Base-by-base conservation (phyloP, 1,139 yeast genomes). In the Tardiomyces depauwii region DNA sequence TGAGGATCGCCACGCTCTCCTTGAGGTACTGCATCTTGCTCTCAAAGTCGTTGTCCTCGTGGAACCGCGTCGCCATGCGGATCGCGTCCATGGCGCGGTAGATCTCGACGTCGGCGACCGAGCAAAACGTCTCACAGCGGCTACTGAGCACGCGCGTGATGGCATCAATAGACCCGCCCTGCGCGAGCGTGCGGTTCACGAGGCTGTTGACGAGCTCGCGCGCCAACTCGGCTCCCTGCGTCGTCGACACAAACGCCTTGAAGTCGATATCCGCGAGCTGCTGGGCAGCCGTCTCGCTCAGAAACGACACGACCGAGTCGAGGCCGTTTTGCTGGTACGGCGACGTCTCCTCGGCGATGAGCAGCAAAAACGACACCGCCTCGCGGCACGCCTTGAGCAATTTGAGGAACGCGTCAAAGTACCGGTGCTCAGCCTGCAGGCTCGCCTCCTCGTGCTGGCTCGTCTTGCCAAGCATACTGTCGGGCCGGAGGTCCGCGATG, bases 101-200 rank as follows among this genome's bases (percentile, higher is more conserved):
- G 21, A 93, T 85, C 50, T 88, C 74, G 28, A 91, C 96, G 65
- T 93, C 98, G 56, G 85, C 87, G 11, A 95, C 79, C 0, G 96
- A 87, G 59, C 97, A 93, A 64, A 88, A 93, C 1, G 95, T 82
- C 1, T 95, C 95, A 69, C 98, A 93, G 53, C 94, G 80, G 46
- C 86, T 93, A 63, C 91, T 96, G 45, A 93, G 70, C 1, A 93
- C 81, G 30, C 82, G 78, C 1, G 97, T 94, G 47, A 91, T 87
- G 45, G 82, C 73, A 60, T 91, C 98, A 45, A 93, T 91, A 0
- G 95, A 83, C 2, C 88, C 93, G n/a, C 98, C 98, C 55, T 85
- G 80, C 42, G 86, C 73, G 51, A 93, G 88, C 53, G 83, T 86
- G 59, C 85, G 82, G 63, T 89, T 89, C 48, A 93, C 88, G 39